Conservation (phyloP, 2,329 filamentous ascomycete species). For the Fusarium concolor region DNA sequence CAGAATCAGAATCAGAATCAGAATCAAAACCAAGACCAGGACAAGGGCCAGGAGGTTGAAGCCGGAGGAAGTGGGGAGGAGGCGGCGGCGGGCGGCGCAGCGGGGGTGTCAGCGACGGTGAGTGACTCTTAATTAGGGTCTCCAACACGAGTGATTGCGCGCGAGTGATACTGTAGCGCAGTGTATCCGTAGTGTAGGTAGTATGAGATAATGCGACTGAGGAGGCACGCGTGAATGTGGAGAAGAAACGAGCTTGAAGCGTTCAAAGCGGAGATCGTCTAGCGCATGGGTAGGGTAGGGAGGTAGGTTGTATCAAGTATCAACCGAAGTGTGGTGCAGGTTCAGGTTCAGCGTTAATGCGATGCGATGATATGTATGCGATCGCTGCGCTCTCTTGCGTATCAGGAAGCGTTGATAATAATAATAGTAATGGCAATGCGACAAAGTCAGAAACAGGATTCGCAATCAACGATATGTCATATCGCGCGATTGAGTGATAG, state of each 20-base stretch:
- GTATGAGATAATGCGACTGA: conserved; percentile 44
- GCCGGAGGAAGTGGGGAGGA: conserved; percentile 30
- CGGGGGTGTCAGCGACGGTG: conserved; percentile 37
- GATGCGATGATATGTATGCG: conserved; percentile 26
- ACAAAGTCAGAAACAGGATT: conserved; percentile 5
- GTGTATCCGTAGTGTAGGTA: conserved; percentile 7
- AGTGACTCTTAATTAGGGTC: conserved; percentile 31
- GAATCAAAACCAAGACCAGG: conserved; percentile 19
- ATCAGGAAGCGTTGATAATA: neutral
- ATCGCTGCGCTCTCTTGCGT: conserved; percentile 21
- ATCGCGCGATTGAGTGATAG: conserved; percentile 4
- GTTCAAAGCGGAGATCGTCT: conserved; percentile 37
- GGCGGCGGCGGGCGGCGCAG: conserved; percentile 28
- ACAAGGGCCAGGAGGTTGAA: conserved; percentile 12
- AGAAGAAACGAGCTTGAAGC: conserved; percentile 42
- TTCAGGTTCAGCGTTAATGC: conserved; percentile 19
- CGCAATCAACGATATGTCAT: conserved; percentile 12
- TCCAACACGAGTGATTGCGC: conserved; percentile 23
- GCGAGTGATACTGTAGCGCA: conserved; percentile 33
- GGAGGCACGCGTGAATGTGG: conserved; percentile 44
- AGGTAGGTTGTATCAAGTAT: conserved; percentile 22
- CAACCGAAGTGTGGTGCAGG: conserved; percentile 20
- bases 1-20: conserved; percentile 11
- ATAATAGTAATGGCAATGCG: neutral
- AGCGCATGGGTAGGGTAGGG: conserved; percentile 25